Conservation (phyloP, 345 rosid genomes). For the Dipteronia sinensis region DNA sequence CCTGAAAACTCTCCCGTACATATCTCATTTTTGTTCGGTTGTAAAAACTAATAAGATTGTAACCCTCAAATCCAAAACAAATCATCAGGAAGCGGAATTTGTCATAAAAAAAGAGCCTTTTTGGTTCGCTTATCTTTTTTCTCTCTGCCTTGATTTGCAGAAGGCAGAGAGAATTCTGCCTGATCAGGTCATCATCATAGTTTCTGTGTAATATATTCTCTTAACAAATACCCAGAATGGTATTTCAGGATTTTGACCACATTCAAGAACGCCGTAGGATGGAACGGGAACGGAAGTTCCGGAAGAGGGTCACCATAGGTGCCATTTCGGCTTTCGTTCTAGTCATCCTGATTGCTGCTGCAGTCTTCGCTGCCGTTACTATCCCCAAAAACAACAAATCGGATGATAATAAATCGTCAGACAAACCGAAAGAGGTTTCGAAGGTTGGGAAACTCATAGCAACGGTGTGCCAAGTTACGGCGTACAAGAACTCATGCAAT, state of each 20-base stretch:
- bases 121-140: constrained; percentile 16
- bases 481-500: constrained; percentile 52
- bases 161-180: constrained; percentile 68
- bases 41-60: constrained; percentile 16
- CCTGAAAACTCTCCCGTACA: constrained; percentile 74
- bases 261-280: constrained; percentile 66
- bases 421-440: constrained; percentile 24
- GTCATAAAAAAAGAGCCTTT: constrained; percentile 3
- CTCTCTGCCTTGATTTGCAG: constrained; percentile 57
- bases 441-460: constrained; percentile 40
- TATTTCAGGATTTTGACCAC: constrained; percentile 82
- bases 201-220: neutral
- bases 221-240: constrained; percentile 42
- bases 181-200: neutral
- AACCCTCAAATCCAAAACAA: constrained; percentile 24
- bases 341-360: constrained; percentile 42
- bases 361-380: constrained; percentile 38
- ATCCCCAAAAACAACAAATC: constrained; percentile 1
- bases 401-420: constrained; percentile 4
- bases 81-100: neutral
- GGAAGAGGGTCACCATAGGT: constrained; percentile 46
- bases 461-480: constrained; percentile 52
- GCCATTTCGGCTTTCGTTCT: constrained; percentile 37
- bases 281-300: constrained; percentile 55
- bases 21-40: constrained; percentile 31